Conservation (phyloP, 768 basidiomycete genomes). For the Termitomyces bulborhizus region DNA sequence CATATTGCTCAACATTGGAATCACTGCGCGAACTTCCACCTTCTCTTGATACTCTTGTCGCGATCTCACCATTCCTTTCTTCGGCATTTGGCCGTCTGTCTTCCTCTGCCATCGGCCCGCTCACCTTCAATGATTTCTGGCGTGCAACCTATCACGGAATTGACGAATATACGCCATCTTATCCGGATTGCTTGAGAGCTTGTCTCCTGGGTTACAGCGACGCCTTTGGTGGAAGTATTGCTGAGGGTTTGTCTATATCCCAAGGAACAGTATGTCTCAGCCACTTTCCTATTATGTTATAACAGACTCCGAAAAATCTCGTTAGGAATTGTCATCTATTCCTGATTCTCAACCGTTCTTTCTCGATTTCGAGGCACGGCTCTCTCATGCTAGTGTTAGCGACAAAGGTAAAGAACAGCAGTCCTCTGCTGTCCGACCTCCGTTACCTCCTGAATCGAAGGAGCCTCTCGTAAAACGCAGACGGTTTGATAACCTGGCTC, state of each 20-base stretch:
- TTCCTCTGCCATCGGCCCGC: slow-evolving; percentile 39
- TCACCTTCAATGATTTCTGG: slow-evolving; percentile 56
- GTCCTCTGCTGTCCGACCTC: background rate
- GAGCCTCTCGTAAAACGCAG: slow-evolving; percentile 4
- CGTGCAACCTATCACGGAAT: slow-evolving; percentile 43
- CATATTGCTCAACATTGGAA: slow-evolving; percentile 42
- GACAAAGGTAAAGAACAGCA: background rate
- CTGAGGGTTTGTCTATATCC: slow-evolving; percentile 35
- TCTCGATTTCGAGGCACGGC: background rate
- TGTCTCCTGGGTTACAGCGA: slow-evolving; percentile 41
- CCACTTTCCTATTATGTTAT: background rate
- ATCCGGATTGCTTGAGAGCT: slow-evolving; percentile 39
- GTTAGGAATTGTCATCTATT: slow-evolving; percentile 12
- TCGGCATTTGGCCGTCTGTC: slow-evolving; percentile 43
- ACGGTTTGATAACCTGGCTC: background rate
- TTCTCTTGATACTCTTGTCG: slow-evolving; percentile 32
- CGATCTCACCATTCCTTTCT: slow-evolving; percentile 38
- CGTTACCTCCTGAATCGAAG: background rate
- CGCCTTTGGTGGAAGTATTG: slow-evolving; percentile 42
- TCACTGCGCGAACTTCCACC: slow-evolving; percentile 31
- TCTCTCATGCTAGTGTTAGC: background rate
- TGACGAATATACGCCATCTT: slow-evolving; percentile 26
- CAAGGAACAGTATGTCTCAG: slow-evolving; percentile 26
- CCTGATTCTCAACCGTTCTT: slow-evolving; percentile 24
- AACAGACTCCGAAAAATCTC: background rate